Percentiles rank a stretch among this genome's conserved stretches.
These are phyloP conservation scores for Arabidopsis lyrata DNA, from an alignment of 441 rosid species.

Conservation along the genomic window DNA sequence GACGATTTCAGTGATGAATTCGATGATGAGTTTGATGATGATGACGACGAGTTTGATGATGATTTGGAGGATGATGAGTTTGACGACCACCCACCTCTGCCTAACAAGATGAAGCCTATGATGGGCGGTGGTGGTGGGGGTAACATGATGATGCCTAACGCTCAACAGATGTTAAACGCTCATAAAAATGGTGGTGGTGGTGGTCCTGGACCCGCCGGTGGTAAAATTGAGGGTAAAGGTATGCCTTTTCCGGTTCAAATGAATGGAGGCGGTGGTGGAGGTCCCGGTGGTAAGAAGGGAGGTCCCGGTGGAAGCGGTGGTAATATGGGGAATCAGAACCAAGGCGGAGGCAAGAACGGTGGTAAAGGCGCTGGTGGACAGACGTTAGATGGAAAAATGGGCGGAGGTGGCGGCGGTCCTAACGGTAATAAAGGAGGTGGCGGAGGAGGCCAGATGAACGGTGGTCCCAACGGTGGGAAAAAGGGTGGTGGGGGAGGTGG, in stretches of 20 bases:
- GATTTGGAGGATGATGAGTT: slow-evolving; percentile 58
- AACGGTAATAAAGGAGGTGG: slow-evolving; percentile 46
- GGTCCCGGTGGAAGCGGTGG: slow-evolving; percentile 47
- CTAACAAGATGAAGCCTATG: slow-evolving; percentile 61
- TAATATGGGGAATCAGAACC: slow-evolving; percentile 56
- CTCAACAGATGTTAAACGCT: slow-evolving; percentile 64
- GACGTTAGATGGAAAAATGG: slow-evolving; percentile 51
- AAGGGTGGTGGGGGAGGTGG: slow-evolving; percentile 48
- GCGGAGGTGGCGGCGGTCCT: slow-evolving; percentile 49
- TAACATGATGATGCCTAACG: slow-evolving; percentile 57
- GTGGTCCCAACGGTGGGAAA: slow-evolving; percentile 51
- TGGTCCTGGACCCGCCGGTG: slow-evolving; percentile 48
- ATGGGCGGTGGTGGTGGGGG: slow-evolving; percentile 48
- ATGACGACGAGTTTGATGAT: slow-evolving; percentile 56
- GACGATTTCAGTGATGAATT: slow-evolving; percentile 53
- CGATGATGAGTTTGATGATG: slow-evolving; percentile 53
- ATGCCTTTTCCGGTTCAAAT: slow-evolving; percentile 55
- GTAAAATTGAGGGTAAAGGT: slow-evolving; percentile 52
- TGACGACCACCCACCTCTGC: slow-evolving; percentile 52
- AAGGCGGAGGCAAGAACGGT: slow-evolving; percentile 57
- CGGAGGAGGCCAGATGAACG: slow-evolving; percentile 41
- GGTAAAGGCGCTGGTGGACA: slow-evolving; percentile 52
- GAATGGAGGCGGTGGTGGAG: slow-evolving; percentile 47
- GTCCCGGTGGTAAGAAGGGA: slow-evolving; percentile 57
- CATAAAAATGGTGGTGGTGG: slow-evolving; percentile 55